Conservation (phyloP, 305 asterid species). For the Solanum hybrid region DNA sequence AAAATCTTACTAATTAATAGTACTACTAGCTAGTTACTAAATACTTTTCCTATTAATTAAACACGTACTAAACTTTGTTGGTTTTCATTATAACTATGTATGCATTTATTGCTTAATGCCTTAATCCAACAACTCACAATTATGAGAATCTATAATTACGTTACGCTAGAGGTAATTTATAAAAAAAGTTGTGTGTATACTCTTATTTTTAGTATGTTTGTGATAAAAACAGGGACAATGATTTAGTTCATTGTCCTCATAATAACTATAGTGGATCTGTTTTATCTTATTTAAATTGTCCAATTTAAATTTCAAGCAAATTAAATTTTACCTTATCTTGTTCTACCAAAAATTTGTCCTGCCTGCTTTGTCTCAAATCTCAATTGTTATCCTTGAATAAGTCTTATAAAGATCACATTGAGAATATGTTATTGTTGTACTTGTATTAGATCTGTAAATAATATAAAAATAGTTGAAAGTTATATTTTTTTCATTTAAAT, state of each 20-base stretch:
- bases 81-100: neutral
- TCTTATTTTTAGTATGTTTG: neutral
- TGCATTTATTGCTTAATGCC: neutral
- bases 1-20: neutral
- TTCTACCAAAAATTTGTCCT: rapidly evolving
- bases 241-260: neutral
- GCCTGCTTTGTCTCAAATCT: neutral
- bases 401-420: neutral
- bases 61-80: neutral
- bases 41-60: neutral
- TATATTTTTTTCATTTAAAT: too few relatives aligned
- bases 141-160: neutral
- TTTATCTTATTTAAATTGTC: too few relatives aligned
- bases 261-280: neutral
- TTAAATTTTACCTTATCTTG: neutral
- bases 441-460: neutral
- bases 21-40: neutral
- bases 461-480: too few relatives aligned
- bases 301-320: neutral
- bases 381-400: neutral
- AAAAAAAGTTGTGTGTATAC: rapidly evolving
- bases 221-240: neutral
- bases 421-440: neutral
- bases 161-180: neutral
- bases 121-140: neutral